These are phyloP conservation scores for Fusarium veterinarium DNA, from an alignment of 2,329 filamentous ascomycete species.

Conservation along the genomic window DNA sequence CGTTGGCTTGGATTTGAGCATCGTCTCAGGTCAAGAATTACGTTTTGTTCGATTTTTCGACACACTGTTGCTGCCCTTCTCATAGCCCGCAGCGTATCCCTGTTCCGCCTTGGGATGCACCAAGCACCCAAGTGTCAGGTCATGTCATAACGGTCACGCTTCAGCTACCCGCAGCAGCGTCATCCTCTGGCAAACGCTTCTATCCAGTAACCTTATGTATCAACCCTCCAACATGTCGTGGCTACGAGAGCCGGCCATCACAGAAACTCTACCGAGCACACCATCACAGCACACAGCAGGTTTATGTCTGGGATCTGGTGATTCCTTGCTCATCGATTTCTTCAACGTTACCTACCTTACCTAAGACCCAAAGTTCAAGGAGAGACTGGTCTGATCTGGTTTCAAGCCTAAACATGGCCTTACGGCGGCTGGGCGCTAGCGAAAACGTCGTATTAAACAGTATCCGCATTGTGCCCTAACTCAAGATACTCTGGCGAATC, in stretches of 20 bases:
- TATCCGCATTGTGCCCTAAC: constrained; percentile 33
- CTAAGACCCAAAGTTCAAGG: constrained; percentile 6
- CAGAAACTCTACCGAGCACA: constrained; percentile 20
- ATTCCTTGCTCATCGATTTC: constrained; percentile 6
- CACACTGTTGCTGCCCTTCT: not conserved
- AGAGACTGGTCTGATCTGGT: constrained; percentile 14
- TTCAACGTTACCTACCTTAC: not conserved
- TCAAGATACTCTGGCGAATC: constrained; percentile 24
- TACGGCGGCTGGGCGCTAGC: constrained; percentile 32
- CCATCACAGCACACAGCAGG: constrained; percentile 5
- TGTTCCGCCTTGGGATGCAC: constrained; percentile 17
- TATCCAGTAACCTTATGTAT: constrained; percentile 35
- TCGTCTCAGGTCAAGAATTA: constrained; percentile 4
- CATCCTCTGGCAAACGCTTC: constrained; percentile 33
- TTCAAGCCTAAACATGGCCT: constrained; percentile 34
- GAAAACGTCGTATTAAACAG: constrained; percentile 40
- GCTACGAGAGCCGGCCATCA: constrained; percentile 22
- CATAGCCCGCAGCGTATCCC: not conserved
- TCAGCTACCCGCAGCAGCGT: constrained; percentile 29
- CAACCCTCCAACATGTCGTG: constrained; percentile 40
- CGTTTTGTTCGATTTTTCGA: constrained; percentile 21
- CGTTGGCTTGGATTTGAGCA: not conserved
- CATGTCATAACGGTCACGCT: constrained; percentile 48
- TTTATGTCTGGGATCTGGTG: constrained; percentile 24
- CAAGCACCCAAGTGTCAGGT: constrained; percentile 42